Conservation (phyloP, 768 basidiomycete genomes). For the Exidia glandulosa region DNA sequence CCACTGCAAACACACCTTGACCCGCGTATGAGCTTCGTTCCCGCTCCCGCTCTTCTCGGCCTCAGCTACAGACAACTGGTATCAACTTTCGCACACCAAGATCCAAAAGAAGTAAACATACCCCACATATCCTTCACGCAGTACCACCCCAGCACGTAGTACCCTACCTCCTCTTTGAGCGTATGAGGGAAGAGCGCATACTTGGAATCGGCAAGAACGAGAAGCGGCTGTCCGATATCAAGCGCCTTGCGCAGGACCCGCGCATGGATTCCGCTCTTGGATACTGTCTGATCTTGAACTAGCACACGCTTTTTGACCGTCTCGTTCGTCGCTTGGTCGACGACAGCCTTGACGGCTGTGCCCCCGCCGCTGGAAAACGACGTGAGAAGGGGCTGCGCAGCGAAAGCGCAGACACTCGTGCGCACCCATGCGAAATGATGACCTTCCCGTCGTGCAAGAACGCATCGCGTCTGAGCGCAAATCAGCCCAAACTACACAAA, state of each 20-base stretch:
- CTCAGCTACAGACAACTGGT: neutral
- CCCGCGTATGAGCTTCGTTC: conserved; percentile 46
- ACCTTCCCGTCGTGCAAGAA: conserved; percentile 54
- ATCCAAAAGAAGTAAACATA: conserved; percentile 12
- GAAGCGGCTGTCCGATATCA: conserved; percentile 43
- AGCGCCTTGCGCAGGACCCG: conserved; percentile 54
- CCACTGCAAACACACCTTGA: conserved; percentile 86
- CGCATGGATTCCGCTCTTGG: conserved; percentile 49
- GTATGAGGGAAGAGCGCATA: conserved; percentile 67
- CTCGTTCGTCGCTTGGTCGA: conserved; percentile 16
- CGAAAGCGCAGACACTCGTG: neutral
- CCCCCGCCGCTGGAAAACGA: conserved; percentile 63
- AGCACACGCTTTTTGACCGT: neutral
- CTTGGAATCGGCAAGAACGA: conserved; percentile 62
- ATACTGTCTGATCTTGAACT: conserved; percentile 14
- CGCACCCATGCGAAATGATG: conserved; percentile 79
- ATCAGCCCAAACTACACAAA: conserved; percentile 2
- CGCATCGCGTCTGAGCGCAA: conserved; percentile 45
- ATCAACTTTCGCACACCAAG: neutral
- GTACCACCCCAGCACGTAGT: conserved; percentile 58
- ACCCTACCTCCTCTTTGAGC: conserved; percentile 29
- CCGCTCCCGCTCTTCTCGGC: conserved; percentile 25
- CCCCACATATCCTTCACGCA: conserved; percentile 63
- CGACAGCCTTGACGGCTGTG: conserved; percentile 37
- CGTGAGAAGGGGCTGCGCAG: neutral